phyloP scores from a whole-genome alignment of 768 basidiomycete species.

The Boletus barrowsii region DNA sequence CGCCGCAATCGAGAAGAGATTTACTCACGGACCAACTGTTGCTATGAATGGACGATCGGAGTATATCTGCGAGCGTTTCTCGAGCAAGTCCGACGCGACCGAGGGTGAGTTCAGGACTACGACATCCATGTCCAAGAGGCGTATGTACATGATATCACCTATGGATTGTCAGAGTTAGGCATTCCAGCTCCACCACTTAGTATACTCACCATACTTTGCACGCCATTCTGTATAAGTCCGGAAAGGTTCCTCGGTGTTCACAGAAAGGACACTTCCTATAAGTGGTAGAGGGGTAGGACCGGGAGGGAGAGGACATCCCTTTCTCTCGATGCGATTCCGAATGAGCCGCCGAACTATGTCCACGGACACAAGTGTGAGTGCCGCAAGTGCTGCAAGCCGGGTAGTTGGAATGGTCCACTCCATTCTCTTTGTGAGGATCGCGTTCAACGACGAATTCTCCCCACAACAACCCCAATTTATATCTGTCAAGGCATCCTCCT shows the following conservation, averaged over 20 bases:
- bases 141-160: neutral
- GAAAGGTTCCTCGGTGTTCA: neutral
- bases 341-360: neutral
- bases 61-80: neutral
- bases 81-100: neutral
- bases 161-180: neutral
- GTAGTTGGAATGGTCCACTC: neutral
- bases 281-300: neutral
- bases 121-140: neutral
- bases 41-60: neutral
- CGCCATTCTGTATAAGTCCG: neutral
- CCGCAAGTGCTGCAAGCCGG: neutral
- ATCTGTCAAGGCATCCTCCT: too few species aligned
- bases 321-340: neutral
- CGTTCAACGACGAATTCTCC: too few species aligned
- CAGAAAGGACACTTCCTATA: neutral
- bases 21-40: neutral
- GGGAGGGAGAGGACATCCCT: neutral
- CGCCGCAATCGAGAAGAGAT: too few species aligned
- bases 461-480: too few species aligned
- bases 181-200: neutral
- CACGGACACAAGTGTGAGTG: neutral
- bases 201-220: neutral
- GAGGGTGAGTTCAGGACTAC: neutral
- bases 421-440: neutral